Base-by-base conservation (phyloP, 2,329 filamentous ascomycete species). In the Coniochaeta sp. region DNA sequence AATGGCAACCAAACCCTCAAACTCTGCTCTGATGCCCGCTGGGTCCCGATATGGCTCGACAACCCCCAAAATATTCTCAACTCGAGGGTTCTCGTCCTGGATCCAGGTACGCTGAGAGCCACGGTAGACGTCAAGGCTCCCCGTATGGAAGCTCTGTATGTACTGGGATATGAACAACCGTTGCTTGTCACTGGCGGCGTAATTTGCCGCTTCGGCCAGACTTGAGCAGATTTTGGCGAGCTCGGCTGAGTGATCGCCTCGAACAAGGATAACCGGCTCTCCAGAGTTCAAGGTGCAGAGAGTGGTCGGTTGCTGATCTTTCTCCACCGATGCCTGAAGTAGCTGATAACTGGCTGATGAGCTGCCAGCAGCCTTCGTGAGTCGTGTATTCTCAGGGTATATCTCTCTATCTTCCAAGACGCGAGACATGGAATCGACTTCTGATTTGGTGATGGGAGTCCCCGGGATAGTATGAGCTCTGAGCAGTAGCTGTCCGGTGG, bases 21-120 rank as follows among this genome's bases (percentile, higher is more conserved):
- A 85, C 61, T 85, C 81, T 45, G 75, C 73, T 48, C 81, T 71
- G 18, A 79, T 72, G 14, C 81, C 79, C 51, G 75, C 69, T 2
- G 82, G 81, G 61, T 85, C 82, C 53, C 81, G 71, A 57, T 85
- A 85, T 2, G 79, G 81, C 60, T 85, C 81, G 6, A 85, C 73
- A 57, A 85, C 84, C 0, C 81, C 81, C 52, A 85, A 67, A 48
- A 83, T 78, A 16, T 72, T 77, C 60, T 85, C 82, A 8, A 85
- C 69, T 47, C 65, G 68, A 2, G 81, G 79, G 28, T 70, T 71
- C 54, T 76, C 76, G 59, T 85, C 80, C 52, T 71, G 72, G n/a
- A 83, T 75, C 81, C 81, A 85, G 28, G 69, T 66, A 45, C 74
- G 68, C 57, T 78, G 78, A 22, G 76, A 77, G 51, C 81, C 71